Conservation (phyloP, 2,329 filamentous ascomycete species). For the Neopestalotiopsis sp. region DNA sequence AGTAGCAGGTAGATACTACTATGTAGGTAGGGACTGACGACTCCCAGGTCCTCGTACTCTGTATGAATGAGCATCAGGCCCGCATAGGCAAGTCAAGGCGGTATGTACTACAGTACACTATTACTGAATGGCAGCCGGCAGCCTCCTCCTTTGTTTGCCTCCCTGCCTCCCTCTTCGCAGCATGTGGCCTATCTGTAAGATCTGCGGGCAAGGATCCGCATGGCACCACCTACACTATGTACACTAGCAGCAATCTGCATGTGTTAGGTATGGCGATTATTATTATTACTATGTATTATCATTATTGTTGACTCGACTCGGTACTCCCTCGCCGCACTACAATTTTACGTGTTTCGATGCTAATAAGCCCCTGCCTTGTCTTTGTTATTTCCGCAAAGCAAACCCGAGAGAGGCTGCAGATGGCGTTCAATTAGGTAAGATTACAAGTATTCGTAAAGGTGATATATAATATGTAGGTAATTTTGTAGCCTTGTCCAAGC, state of each 20-base stretch:
- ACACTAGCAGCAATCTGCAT: background rate
- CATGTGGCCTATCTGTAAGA: background rate
- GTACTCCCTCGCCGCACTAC: background rate
- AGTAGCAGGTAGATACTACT: too few species aligned
- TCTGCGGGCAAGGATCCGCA: constrained; percentile 1
- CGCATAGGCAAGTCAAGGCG: background rate
- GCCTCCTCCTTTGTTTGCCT: background rate
- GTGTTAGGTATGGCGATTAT: background rate
- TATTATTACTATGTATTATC: background rate
- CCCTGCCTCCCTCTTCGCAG: background rate
- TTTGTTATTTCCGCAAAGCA: background rate
- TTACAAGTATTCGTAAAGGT: too few species aligned
- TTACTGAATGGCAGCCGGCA: background rate
- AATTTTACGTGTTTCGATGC: background rate
- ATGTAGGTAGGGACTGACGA: too few species aligned
- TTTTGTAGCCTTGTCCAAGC: background rate
- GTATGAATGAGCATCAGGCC: background rate
- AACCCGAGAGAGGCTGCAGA: background rate
- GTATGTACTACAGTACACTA: background rate
- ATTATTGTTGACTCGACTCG: background rate
- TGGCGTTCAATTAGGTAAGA: background rate
- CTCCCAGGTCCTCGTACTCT: too few species aligned
- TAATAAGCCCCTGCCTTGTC: background rate
- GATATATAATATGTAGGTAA: too few species aligned
- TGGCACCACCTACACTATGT: background rate